Evolutionary conservation across 257 asterid species (phyloP).

Genomic region (Ajuga chamaepitys): DNA sequence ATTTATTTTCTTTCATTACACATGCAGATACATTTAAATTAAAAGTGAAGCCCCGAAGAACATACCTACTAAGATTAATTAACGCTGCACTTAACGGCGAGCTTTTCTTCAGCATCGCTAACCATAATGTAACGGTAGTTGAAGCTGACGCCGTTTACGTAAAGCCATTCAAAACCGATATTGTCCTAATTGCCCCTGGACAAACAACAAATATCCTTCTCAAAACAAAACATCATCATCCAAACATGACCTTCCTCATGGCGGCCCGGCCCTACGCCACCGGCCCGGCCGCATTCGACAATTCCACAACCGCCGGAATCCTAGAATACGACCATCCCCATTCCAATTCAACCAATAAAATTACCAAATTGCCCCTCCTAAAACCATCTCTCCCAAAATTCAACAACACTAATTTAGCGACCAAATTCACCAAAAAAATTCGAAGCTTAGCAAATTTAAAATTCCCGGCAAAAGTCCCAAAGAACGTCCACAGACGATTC

Average conservation of each 20-base stretch:
- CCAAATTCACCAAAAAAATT: constrained; percentile 10
- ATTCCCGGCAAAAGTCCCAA: constrained; percentile 52
- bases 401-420: constrained; percentile 21
- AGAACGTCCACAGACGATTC: constrained; percentile 31
- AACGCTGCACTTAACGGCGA: constrained; percentile 65
- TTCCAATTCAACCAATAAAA: not conserved
- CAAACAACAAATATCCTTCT: constrained; percentile 58
- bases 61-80: constrained; percentile 51
- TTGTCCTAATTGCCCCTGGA: constrained; percentile 49
- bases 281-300: constrained; percentile 52
- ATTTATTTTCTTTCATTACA: no score
- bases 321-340: constrained; percentile 38
- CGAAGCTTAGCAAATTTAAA: constrained; percentile 34
- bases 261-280: constrained; percentile 52
- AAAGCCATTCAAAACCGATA: constrained; percentile 44
- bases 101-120: constrained; percentile 54
- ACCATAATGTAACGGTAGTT: constrained; percentile 48
- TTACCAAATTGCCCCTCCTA: constrained; percentile 1
- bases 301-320: constrained; percentile 39
- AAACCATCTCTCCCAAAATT: constrained; percentile 18
- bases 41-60: constrained; percentile 50
- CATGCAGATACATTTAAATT: constrained; percentile 50
- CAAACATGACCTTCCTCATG: constrained; percentile 43
- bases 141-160: constrained; percentile 58
- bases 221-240: constrained; percentile 29